Conservation (phyloP, 345 rosid species). For the Sisymbrium altissimum region DNA sequence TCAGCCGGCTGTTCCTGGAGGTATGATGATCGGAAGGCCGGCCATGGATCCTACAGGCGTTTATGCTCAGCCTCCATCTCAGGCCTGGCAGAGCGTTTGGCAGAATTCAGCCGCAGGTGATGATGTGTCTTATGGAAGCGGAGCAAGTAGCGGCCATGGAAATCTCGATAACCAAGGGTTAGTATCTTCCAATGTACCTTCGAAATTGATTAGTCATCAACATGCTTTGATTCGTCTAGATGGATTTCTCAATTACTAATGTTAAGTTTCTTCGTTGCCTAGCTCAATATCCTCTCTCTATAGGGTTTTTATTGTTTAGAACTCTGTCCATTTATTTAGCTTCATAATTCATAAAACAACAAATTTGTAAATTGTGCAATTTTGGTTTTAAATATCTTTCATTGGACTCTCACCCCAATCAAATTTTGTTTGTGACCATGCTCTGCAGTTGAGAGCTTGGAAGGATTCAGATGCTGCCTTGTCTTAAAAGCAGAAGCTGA, state of each 20-base stretch:
- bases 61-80: conserved; percentile 85
- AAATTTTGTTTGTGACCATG: neutral
- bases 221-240: neutral
- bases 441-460: conserved; percentile 29
- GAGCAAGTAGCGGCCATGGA: conserved; percentile 66
- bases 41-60: conserved; percentile 74
- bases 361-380: neutral
- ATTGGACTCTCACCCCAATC: neutral
- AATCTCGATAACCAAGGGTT: conserved; percentile 61
- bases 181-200: conserved; percentile 2
- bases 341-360: neutral
- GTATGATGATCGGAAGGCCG: conserved; percentile 90
- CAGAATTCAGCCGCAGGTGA: conserved; percentile 55
- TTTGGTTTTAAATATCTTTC: neutral
- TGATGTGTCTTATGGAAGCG: conserved; percentile 67
- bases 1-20: conserved; percentile 65
- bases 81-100: conserved; percentile 98
- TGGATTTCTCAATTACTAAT: neutral
- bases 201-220: neutral
- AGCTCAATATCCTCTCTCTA: neutral
- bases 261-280: neutral
- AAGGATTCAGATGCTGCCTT: conserved; percentile 1
- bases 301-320: neutral
- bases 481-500: conserved; percentile 10
- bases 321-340: neutral